Evolutionary conservation across 2,329 filamentous ascomycete genomes (phyloP).

Genomic region (Colletotrichum incanum): DNA sequence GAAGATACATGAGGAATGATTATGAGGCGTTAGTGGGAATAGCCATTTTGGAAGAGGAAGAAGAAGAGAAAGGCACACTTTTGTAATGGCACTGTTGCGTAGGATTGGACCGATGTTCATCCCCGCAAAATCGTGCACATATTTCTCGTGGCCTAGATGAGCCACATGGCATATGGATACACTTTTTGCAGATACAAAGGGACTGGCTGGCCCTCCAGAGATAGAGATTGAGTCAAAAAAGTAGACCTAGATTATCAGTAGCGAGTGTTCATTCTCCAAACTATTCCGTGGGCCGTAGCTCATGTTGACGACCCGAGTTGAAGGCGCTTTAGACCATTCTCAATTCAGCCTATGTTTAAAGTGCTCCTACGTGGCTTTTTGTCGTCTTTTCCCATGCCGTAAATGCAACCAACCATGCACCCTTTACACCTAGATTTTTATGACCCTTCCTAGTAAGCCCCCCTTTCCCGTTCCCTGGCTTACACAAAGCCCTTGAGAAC

Average conservation of each 20-base stretch:
- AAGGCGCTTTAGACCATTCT: conserved; percentile 12
- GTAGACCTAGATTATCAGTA: conserved; percentile 18
- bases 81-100: conserved; percentile 5
- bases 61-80: neutral
- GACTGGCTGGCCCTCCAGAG: conserved; percentile 1
- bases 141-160: conserved; percentile 11
- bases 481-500: conserved; percentile 90
- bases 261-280: neutral
- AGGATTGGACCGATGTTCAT: neutral
- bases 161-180: conserved; percentile 5
- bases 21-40: conserved; percentile 38
- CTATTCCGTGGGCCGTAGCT: neutral
- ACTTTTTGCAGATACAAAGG: conserved; percentile 16
- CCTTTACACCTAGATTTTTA: conserved; percentile 4
- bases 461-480: conserved; percentile 27
- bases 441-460: neutral
- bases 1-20: conserved; percentile 41
- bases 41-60: neutral
- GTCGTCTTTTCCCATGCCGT: conserved; percentile 26
- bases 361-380: conserved; percentile 1
- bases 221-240: conserved; percentile 25
- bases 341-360: neutral
- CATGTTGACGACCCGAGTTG: neutral
- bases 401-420: conserved; percentile 23
- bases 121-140: conserved; percentile 8